Base-by-base conservation (phyloP, 768 basidiomycete genomes). In the Hypholoma sublateritium region DNA sequence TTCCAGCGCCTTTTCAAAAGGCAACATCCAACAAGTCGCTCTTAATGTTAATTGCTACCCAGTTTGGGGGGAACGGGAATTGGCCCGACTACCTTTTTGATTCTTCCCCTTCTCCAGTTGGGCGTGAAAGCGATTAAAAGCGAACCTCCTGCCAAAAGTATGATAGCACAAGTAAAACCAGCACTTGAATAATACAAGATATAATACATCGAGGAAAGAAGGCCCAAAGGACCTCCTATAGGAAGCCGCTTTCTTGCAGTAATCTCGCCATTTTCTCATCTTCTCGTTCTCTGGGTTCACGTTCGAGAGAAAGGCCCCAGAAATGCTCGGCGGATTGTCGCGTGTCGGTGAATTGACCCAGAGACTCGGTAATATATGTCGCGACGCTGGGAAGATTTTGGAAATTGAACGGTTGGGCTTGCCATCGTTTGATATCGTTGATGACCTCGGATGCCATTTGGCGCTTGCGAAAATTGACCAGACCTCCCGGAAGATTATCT, bases 371-470 rank as follows among this genome's bases (percentile, higher is more conserved):
- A 59, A 99, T 83, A 70, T 86, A 97, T 24, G 79, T 76, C 53
- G 85, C 82, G 24, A 98, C 84, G 0, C 78, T 58, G 0, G 82
- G 78, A 14, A 95, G 83, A 5, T 80, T 74, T 34, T 83, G 79
- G 60, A 96, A 85, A 71, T 96, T 95, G 77, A 94, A 98, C 1
- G 91, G 87, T 61, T 87, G 86, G 5, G 89, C 83, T 70, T 99
- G 97, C 86, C 95, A 98, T 25, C 93, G 88, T 69, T 97, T 92
- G 70, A 99, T 98, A 70, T 98, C 95, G 60, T 88, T 87, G 64
- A 99, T 93, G 63, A 98, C 91, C 68, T 97, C 95, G n/a, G 95
- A 93, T 0, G 94, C 88, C 72, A 92, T 92, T 65, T 93, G 88
- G 16, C 96, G 89, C 72, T 99, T 99, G 67, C 88, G 85, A 76